Percentiles rank a stretch among this genome's conserved stretches.
Evolutionary conservation across 2,329 filamentous ascomycete species (phyloP).

Genomic region (Chaetomium sp.): DNA sequence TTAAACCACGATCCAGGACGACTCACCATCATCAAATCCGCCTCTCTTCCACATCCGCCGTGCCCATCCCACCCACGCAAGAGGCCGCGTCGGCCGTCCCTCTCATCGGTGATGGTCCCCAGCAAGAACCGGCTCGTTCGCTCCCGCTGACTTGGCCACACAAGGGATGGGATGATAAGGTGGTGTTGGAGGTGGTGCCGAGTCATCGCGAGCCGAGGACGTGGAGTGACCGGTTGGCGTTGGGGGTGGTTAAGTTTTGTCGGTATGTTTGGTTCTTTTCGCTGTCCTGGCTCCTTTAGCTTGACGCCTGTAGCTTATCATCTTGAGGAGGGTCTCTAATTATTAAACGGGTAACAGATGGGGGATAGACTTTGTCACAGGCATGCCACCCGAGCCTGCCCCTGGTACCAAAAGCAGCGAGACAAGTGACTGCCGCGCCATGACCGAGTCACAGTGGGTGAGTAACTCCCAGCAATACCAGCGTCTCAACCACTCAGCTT

Average conservation of each 20-base stretch:
- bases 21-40: neutral
- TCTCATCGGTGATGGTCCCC: too few species aligned
- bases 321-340: neutral
- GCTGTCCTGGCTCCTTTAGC: neutral
- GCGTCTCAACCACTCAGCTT: too few species aligned
- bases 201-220: constrained; percentile 70
- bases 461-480: constrained; percentile 17
- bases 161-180: constrained; percentile 65
- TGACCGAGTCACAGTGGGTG: constrained; percentile 81
- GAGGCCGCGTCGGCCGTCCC: too few species aligned
- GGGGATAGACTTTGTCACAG: constrained; percentile 75
- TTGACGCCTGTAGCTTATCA: neutral
- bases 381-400: constrained; percentile 64
- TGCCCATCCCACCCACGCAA: neutral
- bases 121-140: neutral
- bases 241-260: constrained; percentile 61
- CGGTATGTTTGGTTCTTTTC: constrained; percentile 7
- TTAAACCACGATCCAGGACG: too few species aligned
- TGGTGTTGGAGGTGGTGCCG: constrained; percentile 67
- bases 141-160: constrained; percentile 49
- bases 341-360: constrained; percentile 43
- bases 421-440: constrained; percentile 45
- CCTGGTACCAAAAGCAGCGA: constrained; percentile 46
- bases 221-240: constrained; percentile 69
- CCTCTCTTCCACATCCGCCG: neutral